Conservation (phyloP, 1,139 yeast genomes). For the Meyerozyma elateridarum region DNA sequence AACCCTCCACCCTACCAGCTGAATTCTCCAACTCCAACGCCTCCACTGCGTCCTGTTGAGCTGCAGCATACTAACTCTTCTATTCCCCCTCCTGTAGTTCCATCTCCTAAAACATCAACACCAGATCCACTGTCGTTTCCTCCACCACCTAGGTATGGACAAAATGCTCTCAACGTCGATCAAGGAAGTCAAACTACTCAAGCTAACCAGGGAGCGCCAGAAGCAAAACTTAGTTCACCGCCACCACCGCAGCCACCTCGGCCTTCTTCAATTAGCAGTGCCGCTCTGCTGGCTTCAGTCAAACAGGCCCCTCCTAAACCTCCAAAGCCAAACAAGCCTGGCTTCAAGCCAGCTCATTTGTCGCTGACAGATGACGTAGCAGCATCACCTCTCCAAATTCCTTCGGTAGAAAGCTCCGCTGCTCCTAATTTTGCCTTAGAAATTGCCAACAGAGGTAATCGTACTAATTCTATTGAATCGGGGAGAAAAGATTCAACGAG, state of each 20-base stretch:
- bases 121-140: constrained; percentile 12
- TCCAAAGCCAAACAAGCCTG: constrained; percentile 7
- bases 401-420: constrained; percentile 5
- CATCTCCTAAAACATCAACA: constrained; percentile 1
- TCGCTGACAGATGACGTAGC: too few relatives aligned
- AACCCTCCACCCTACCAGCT: not conserved
- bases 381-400: constrained; percentile 5
- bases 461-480: constrained; percentile 2
- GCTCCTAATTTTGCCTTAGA: constrained; percentile 23
- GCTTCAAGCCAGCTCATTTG: constrained; percentile 6
- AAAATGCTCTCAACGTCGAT: constrained; percentile 17
- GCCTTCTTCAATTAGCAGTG: constrained; percentile 10
- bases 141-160: constrained; percentile 15
- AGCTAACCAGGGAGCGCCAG: constrained; percentile 7
- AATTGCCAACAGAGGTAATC: constrained; percentile 13
- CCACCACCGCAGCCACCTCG: constrained; percentile 13
- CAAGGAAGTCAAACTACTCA: constrained; percentile 9
- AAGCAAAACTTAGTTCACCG: constrained; percentile 10
- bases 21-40: not conserved
- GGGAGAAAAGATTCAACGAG: constrained; percentile 5
- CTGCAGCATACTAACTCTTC: too few relatives aligned
- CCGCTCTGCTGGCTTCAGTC: constrained; percentile 7
- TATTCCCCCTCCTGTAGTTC: not conserved
- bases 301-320: constrained; percentile 1
- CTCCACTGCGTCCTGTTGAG: not conserved